phyloP scores from a whole-genome alignment of 805 yeast species.

The Saccharomycopsis lassenensis region DNA sequence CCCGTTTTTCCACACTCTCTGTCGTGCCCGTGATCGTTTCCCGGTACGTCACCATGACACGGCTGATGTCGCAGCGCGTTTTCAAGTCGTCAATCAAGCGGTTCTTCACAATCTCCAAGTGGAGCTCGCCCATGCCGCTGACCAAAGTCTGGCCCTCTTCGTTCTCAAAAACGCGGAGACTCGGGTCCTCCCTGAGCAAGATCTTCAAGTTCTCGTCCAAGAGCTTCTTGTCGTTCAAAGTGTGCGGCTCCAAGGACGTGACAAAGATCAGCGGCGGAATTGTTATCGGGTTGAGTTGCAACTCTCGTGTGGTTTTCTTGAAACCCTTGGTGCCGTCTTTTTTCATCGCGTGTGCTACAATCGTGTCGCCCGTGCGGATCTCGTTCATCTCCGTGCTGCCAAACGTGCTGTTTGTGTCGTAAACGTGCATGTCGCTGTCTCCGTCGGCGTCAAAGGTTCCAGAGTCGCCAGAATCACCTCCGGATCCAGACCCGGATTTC shows the following conservation, averaged over 20 bases:
- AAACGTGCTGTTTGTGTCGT: too few relatives aligned
- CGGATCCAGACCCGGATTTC: not conserved
- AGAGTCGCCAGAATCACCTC: not conserved
- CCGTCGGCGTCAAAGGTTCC: not conserved
- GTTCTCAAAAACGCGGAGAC: conserved; percentile 57
- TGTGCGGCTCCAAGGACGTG: conserved; percentile 69
- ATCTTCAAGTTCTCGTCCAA: conserved; percentile 60
- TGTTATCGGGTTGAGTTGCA: conserved; percentile 60
- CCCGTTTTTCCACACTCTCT: too few relatives aligned
- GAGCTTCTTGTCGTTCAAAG: conserved; percentile 68
- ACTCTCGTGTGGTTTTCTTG: conserved; percentile 31
- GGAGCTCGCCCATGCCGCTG: conserved; percentile 97
- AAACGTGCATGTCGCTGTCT: conserved; percentile 9
- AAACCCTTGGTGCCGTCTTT: conserved; percentile 40
- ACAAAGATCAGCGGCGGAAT: conserved; percentile 93
- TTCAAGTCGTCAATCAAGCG: conserved; percentile 71
- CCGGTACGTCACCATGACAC: conserved; percentile 81
- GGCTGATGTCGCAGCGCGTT: conserved; percentile 71
- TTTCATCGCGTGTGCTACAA: conserved; percentile 49
- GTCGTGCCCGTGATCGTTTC: conserved; percentile 50
- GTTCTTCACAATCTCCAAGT: conserved; percentile 78
- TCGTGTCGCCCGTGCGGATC: conserved; percentile 83
- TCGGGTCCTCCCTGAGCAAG: conserved; percentile 83
- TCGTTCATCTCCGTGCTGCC: too few relatives aligned
- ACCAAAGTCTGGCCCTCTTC: conserved; percentile 86